Evolutionary conservation across 2,329 filamentous ascomycete genomes (phyloP), one percentile per base, ranked within the genome.

Genomic region (Drechslera avenae): DNA sequence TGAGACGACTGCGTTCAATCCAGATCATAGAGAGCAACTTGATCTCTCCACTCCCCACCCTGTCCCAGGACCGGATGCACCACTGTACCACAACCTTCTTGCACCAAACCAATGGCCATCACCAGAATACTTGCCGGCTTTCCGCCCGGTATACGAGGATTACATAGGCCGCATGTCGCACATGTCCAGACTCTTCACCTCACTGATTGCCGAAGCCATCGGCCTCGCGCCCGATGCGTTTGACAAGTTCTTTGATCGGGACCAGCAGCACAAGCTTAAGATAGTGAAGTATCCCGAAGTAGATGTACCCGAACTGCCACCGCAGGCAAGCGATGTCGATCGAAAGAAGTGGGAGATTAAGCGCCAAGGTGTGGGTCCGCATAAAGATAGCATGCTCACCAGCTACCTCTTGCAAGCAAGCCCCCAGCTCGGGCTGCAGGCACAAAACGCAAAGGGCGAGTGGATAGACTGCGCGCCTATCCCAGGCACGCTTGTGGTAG

Each of bases 401-500:
- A 88, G 83, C 57, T 95, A 93, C 71, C 79, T 96, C 34, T 79
- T 95, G 39, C 91, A 96, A 76, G 90, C 89, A 12, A 88, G 84
- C 44, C 68, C 79, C n/a, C 91, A 95, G 71, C 79, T 76, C 19
- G 90, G 90, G 0, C 76, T 96, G 56, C 90, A 96, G 76, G 90
- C 90, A 23, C 91, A 94, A 73, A 95, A 95, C 73, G 81, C 87
- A 50, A 72, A 76, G 28, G 91, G 91, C 26, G 75, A 84, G 54
- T 96, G 91, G 91, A 86, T 96, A 63, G 89, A 93, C 73, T 91
- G 87, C 67, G 85, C 87, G 59, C 91, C 91, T 0, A 79, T 91
- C 26, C 76, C 80, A 16, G 88, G 87, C 2, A 94, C 91, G 39
- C 81, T 95, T 3, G 91, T 96, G 1, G 90, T 96, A 1, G 90